These are phyloP conservation scores for Penium margaritaceum DNA, from an alignment of 139 green algal genomes.

Conservation along the genomic window DNA sequence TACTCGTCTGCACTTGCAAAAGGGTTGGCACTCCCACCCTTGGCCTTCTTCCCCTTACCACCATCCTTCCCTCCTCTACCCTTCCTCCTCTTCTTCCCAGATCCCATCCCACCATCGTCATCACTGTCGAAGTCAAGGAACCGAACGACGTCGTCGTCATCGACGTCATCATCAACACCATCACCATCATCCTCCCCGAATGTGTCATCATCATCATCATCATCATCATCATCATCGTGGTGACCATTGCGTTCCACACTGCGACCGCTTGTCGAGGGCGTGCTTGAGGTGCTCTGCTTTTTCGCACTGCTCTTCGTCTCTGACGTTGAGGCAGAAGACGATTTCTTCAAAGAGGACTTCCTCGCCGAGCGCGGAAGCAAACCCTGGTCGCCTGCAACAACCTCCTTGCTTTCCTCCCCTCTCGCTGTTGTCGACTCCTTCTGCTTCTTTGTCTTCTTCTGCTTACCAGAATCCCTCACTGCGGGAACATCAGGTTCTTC, in stretches of 20 bases:
- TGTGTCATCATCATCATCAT: conserved; percentile 5
- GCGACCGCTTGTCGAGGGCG: not conserved
- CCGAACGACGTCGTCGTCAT: no score
- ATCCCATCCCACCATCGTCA: conserved; percentile 23
- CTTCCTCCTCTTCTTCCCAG: conserved; percentile 17
- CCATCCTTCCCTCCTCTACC: conserved; percentile 11
- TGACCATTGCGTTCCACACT: not conserved
- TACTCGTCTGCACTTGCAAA: conserved; percentile 35
- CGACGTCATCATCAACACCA: no score
- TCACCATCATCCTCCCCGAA: no score
- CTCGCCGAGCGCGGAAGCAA: not conserved
- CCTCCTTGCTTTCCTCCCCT: conserved; percentile 1
- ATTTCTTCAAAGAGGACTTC: not conserved
- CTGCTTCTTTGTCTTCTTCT: conserved; percentile 21
- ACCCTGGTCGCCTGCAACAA: not conserved
- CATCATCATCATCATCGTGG: not conserved
- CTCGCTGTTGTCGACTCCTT: not conserved
- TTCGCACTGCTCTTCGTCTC: no score
- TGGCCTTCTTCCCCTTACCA: conserved; percentile 5
- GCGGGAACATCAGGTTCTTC: no score
- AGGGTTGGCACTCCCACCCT: not conserved
- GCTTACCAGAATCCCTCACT: no score
- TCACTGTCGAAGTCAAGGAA: conserved; percentile 3
- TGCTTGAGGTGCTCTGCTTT: not conserved
- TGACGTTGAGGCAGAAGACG: no score